Evolutionary conservation across 768 basidiomycete genomes (phyloP).

Genomic region (Leccinum boreale): DNA sequence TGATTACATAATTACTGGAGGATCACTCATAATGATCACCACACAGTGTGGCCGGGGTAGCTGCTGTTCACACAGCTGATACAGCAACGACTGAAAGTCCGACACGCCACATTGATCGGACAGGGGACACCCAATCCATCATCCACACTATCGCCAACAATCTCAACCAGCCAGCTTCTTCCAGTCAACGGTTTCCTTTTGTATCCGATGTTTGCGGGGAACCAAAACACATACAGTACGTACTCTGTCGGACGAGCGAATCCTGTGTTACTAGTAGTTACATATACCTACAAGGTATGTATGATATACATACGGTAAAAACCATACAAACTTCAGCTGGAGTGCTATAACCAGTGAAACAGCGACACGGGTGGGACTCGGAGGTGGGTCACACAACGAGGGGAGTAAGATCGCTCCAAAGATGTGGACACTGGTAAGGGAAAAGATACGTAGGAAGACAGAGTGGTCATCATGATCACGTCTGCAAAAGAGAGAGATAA

Average conservation of each 20-base stretch:
- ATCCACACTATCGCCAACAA: background rate
- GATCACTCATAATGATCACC: no score
- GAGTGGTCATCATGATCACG: background rate
- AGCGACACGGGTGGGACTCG: background rate
- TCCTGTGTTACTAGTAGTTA: background rate
- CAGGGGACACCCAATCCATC: no score
- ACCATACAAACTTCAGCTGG: slow-evolving; percentile 1
- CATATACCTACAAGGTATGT: background rate
- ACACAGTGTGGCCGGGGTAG: no score
- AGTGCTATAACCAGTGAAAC: slow-evolving; percentile 4
- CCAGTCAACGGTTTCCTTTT: background rate
- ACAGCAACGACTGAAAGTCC: no score
- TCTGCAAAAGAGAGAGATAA: background rate
- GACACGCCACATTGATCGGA: no score
- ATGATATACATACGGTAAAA: background rate
- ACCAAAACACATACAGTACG: background rate
- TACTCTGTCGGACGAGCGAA: background rate
- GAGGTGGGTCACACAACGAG: background rate
- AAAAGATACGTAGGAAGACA: background rate
- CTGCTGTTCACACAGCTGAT: no score
- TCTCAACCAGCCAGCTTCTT: background rate
- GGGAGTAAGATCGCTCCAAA: background rate
- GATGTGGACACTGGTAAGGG: background rate
- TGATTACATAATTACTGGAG: no score
- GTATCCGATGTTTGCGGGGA: background rate